Base-by-base conservation (phyloP, 1,139 yeast species). In the Komagataea norvegica region DNA sequence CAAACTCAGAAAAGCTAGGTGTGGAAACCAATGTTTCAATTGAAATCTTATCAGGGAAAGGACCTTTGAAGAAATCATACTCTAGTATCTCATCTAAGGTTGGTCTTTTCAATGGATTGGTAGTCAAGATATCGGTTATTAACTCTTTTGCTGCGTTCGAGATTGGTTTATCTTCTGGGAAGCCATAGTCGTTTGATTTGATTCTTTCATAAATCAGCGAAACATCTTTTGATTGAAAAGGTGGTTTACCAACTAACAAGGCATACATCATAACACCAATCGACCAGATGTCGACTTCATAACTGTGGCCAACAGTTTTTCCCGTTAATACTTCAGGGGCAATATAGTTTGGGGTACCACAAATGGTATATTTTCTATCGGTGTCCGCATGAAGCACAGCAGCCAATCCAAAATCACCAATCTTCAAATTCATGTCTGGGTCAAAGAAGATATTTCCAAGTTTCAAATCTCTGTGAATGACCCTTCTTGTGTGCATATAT, bases 261-360 rank as follows among this genome's bases (percentile, higher is more conserved):
- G 96, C 95, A 56, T 83, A 91, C 68, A 91, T 72, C 87, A 91
- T 91, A 43, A 91, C 86, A 44, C 98, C 98, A 51, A 88, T 79
- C 7, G 97, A 94, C 98, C 98, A 91, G 49, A 87, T 77, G 60
- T 91, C 98, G 29, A 88, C 96, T 60, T 88, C 96, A 57, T 79
- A 88, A 41, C 94, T 79, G 61, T 91, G 97, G 4, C 96, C 97
- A 22, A 82, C 77, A 38, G 72, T 76, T 55, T 87, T 86, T 20
- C 96, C 95, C 34, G 88, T 85, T 47, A 91, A 69, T 13, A 91
- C 95, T 64, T 91, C 98, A 8, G 98, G 98, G 0, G 97, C 96
- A 58, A 91, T 91, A 60, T 91, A 91, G 63, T 91, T 91, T 43
- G 98, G 98, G 13, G 98, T 91, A 40, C 98, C 98, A 62, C 98